phyloP scores from a whole-genome alignment of 148 eudicot species.

The Camellia granthamiana region DNA sequence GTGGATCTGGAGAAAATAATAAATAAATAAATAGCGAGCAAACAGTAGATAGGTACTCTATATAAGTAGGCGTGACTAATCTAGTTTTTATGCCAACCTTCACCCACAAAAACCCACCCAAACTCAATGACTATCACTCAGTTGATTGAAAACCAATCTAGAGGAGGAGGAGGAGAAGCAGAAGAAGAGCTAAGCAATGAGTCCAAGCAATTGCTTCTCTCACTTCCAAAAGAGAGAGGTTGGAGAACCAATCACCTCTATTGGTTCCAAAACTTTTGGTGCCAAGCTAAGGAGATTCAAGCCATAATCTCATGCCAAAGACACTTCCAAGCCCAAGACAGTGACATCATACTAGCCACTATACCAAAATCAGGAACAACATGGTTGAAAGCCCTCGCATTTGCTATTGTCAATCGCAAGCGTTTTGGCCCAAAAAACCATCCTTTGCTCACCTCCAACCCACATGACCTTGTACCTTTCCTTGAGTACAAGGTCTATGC shows the following conservation, averaged over 20 bases:
- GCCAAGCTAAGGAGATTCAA: slow-evolving; percentile 43
- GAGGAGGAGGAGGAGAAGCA: background rate
- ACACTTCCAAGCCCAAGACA: slow-evolving; percentile 35
- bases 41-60: too few species aligned
- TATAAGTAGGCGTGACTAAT: too few species aligned
- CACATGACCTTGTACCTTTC: slow-evolving; percentile 66
- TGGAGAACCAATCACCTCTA: slow-evolving; percentile 45
- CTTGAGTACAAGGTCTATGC: slow-evolving; percentile 50
- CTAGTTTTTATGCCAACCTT: too few species aligned
- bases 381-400: slow-evolving; percentile 62
- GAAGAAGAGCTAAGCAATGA: background rate
- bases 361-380: slow-evolving; percentile 71
- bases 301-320: slow-evolving; percentile 32
- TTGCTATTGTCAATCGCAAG: slow-evolving; percentile 35
- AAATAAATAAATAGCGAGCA: too few species aligned
- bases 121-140: background rate
- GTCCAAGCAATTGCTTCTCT: slow-evolving; percentile 25
- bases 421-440: slow-evolving; percentile 15
- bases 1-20: too few species aligned
- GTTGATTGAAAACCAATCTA: background rate
- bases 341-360: slow-evolving; percentile 41
- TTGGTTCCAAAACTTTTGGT: slow-evolving; percentile 48
- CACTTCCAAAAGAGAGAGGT: slow-evolving; percentile 41
- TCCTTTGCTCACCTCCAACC: slow-evolving; percentile 47
- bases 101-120: too few species aligned